Percentiles rank a stretch among this genome's conserved stretches.
Conservation (phyloP, 2,329 filamentous ascomycete genomes). For the Pseudogymnoascus sp. region DNA sequence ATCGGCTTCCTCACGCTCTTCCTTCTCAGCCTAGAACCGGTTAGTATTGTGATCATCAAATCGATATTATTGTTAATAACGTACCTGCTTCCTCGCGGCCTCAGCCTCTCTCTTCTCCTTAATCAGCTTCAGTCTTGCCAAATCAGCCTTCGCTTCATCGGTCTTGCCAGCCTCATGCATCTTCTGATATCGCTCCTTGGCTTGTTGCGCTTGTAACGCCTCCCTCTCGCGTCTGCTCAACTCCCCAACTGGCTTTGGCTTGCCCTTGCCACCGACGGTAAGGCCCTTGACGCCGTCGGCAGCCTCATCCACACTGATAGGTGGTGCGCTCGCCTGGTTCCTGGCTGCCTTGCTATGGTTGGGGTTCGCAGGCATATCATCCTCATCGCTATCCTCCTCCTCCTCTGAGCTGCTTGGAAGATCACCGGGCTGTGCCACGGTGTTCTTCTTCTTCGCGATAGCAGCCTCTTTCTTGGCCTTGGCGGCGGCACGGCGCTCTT, state of each 20-base stretch:
- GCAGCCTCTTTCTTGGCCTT: slow-evolving; percentile 90
- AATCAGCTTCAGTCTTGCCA: slow-evolving; percentile 74
- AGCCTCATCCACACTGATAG: slow-evolving; percentile 37
- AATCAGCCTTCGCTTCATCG: slow-evolving; percentile 82
- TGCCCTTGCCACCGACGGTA: slow-evolving; percentile 33
- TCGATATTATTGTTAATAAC: slow-evolving; percentile 26
- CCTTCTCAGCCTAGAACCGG: slow-evolving; percentile 29
- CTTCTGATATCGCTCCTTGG: slow-evolving; percentile 85
- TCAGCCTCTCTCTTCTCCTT: slow-evolving; percentile 80
- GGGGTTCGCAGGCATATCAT: slow-evolving; percentile 75
- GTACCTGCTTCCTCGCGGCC: slow-evolving; percentile 71
- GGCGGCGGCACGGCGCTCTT: slow-evolving; percentile 77
- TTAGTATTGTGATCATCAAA: slow-evolving; percentile 16
- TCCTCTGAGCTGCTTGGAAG: slow-evolving; percentile 63
- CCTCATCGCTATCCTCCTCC: slow-evolving; percentile 45
- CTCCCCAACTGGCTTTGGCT: slow-evolving; percentile 38
- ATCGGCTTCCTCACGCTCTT: slow-evolving; percentile 31
- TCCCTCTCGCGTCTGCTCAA: slow-evolving; percentile 63
- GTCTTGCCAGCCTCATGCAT: slow-evolving; percentile 93
- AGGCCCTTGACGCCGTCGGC: slow-evolving; percentile 49
- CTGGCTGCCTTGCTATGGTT: slow-evolving; percentile 76
- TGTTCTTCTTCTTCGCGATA: slow-evolving; percentile 64
- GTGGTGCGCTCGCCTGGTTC: slow-evolving; percentile 41
- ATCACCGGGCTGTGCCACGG: slow-evolving; percentile 72
- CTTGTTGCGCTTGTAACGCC: slow-evolving; percentile 76